Evolutionary conservation across 106 monocot genomes (phyloP).

Genomic region (Narthecium ossifragum): DNA sequence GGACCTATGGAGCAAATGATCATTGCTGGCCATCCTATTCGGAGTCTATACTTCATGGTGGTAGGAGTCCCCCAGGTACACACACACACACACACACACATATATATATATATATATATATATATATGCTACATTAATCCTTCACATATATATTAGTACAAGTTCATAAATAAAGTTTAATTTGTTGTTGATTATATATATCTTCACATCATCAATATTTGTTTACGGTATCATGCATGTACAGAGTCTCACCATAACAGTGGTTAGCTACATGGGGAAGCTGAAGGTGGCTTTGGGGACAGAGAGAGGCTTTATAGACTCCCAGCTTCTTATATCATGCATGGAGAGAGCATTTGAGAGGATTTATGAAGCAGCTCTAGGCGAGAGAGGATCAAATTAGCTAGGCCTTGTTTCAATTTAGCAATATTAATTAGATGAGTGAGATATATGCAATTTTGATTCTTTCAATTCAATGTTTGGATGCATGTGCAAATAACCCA

Average conservation of each 20-base stretch:
- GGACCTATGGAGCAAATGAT: conserved; percentile 58
- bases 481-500: too few species aligned
- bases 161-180: too few species aligned
- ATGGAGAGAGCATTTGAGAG: conserved; percentile 52
- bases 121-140: too few species aligned
- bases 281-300: conserved; percentile 57
- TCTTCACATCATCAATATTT: too few species aligned
- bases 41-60: conserved; percentile 65
- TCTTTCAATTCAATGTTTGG: too few species aligned
- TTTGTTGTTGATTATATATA: too few species aligned
- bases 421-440: too few species aligned
- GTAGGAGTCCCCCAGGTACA: conserved; percentile 69
- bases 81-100: neutral
- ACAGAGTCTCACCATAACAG: conserved; percentile 54
- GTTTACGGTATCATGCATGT: too few species aligned
- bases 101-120: neutral
- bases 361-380: conserved; percentile 41
- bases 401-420: too few species aligned
- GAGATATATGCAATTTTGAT: too few species aligned
- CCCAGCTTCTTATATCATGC: conserved; percentile 31
- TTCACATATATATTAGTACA: too few species aligned
- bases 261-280: conserved; percentile 74
- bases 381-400: too few species aligned
- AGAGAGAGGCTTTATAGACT: conserved; percentile 66
- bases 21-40: conserved; percentile 39